These are phyloP conservation scores for Colletotrichum horii DNA, from an alignment of 2,329 filamentous ascomycete genomes.

Conservation along the genomic window DNA sequence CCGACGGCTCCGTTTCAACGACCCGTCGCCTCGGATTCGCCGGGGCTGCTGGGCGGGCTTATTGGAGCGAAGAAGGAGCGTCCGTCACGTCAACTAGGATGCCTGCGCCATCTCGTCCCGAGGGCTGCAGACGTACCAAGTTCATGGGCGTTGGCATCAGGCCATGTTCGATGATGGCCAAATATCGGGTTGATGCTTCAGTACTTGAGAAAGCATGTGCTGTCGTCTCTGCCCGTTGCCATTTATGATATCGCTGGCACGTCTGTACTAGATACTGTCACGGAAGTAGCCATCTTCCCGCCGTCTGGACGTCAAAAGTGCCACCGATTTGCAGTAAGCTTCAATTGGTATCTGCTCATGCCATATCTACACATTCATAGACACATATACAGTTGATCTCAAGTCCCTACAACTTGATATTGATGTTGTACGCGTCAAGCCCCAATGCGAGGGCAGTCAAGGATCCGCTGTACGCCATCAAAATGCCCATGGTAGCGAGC, in stretches of 20 bases:
- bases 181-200: background rate
- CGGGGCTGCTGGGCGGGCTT: background rate
- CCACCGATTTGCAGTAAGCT: background rate
- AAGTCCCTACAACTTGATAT: slow-evolving; percentile 69
- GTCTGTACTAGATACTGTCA: background rate
- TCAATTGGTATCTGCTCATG: background rate
- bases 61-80: background rate
- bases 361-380: background rate
- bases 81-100: background rate
- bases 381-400: background rate
- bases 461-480: slow-evolving; percentile 73
- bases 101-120: background rate
- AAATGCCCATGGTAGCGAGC: slow-evolving; percentile 71
- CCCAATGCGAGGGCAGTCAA: slow-evolving; percentile 72
- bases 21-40: background rate
- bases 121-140: background rate
- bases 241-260: background rate
- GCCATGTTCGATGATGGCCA: background rate
- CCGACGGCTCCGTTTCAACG: background rate
- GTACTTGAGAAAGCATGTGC: background rate
- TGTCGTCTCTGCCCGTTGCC: background rate
- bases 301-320: background rate
- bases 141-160: background rate
- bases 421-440: slow-evolving; percentile 70
- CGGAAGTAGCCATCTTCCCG: background rate